Conservation (phyloP, 129 eudicot species). For the Heracleum sosnowskyi region DNA sequence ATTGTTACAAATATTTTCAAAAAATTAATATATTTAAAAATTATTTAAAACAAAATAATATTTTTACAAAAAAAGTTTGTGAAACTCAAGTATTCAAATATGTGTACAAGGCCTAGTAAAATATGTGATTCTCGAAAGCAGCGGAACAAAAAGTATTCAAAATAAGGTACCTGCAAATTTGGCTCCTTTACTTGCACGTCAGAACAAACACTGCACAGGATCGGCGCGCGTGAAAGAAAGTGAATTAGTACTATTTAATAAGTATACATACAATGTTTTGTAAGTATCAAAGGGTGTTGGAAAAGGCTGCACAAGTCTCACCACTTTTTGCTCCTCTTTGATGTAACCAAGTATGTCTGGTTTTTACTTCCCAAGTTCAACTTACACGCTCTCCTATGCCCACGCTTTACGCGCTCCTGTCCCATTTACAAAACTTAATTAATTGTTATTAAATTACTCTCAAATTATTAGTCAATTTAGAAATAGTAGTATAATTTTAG, state of each 20-base stretch:
- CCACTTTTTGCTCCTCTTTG: not conserved
- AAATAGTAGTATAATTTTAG: too few relatives aligned
- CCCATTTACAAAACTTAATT: not conserved
- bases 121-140: not conserved
- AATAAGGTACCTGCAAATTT: not conserved
- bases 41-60: too few relatives aligned
- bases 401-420: not conserved
- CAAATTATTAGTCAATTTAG: too few relatives aligned
- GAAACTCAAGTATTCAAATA: too few relatives aligned
- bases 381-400: not conserved
- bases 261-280: not conserved
- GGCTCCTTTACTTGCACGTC: conserved; percentile 11
- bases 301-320: not conserved
- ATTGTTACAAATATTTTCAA: too few relatives aligned
- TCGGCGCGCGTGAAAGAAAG: not conserved
- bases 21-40: too few relatives aligned
- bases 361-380: not conserved
- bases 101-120: not conserved
- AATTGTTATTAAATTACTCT: too few relatives aligned
- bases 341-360: not conserved
- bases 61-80: too few relatives aligned
- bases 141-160: not conserved
- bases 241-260: not conserved
- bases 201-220: not conserved
- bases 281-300: not conserved